A percentile compares a stretch with the other conserved stretches of the same genome.
These are phyloP conservation scores for Alnus rubra DNA, from an alignment of 306 rosid species.

Conservation along the genomic window DNA sequence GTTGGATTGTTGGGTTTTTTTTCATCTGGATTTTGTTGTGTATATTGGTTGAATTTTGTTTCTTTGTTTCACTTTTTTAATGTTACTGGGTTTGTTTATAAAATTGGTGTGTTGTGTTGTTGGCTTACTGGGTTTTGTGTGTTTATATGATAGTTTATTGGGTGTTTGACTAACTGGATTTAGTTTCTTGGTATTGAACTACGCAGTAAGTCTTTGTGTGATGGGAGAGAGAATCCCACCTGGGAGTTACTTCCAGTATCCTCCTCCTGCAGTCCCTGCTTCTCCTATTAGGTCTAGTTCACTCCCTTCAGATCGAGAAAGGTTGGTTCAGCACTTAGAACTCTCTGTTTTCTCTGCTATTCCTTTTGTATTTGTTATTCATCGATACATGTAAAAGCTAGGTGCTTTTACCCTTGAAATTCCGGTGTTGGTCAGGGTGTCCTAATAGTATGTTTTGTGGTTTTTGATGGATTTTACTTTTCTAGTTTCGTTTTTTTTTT, in stretches of 20 bases:
- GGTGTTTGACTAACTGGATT: conserved; percentile 1
- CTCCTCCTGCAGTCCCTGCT: conserved; percentile 76
- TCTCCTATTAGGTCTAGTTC: conserved; percentile 73
- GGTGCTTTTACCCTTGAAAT: not conserved
- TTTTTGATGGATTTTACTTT: not conserved
- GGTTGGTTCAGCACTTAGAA: conserved; percentile 40
- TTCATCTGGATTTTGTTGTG: not conserved
- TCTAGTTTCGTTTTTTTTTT: not conserved
- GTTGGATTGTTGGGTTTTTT: not conserved
- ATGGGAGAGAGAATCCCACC: conserved; percentile 91
- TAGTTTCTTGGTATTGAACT: conserved; percentile 9
- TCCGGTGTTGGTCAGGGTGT: not conserved
- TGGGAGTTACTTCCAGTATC: conserved; percentile 88
- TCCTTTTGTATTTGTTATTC: not conserved
- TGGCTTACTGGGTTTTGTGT: not conserved
- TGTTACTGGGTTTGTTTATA: not conserved
- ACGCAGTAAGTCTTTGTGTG: conserved; percentile 25
- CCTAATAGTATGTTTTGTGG: not conserved
- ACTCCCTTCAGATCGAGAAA: conserved; percentile 70
- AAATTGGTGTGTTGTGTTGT: not conserved
- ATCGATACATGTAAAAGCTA: not conserved
- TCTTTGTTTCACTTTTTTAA: not conserved
- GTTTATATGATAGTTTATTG: not conserved
- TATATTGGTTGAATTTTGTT: not conserved
- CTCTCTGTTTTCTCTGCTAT: not conserved